phyloP scores from a whole-genome alignment of 2,329 filamentous ascomycete genomes.

The Stylonectria norvegica region DNA sequence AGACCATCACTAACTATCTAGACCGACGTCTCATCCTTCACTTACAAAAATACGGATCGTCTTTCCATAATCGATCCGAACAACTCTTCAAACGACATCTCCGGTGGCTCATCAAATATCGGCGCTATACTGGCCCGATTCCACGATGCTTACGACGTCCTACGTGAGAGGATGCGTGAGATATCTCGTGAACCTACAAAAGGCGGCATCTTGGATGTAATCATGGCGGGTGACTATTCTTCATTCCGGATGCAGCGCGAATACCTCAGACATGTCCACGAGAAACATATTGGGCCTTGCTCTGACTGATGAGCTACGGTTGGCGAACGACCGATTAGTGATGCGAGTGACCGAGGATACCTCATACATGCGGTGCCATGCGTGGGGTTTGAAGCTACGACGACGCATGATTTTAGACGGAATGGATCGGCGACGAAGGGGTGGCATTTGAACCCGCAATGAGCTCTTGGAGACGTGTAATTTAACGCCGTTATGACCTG shows the following conservation, averaged over 20 bases:
- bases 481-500: constrained; percentile 24
- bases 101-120: constrained; percentile 76
- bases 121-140: constrained; percentile 67
- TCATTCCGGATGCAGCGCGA: constrained; percentile 68
- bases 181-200: constrained; percentile 34
- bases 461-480: constrained; percentile 19
- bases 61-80: constrained; percentile 93
- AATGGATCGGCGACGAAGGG: constrained; percentile 3
- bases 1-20: constrained; percentile 22
- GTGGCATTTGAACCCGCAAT: constrained; percentile 7
- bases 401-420: constrained; percentile 9
- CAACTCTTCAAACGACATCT: constrained; percentile 79
- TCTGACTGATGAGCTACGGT: constrained; percentile 20
- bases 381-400: constrained; percentile 16
- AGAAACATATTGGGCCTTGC: constrained; percentile 35
- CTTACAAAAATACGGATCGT: constrained; percentile 61
- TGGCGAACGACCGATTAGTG: neutral
- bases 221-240: constrained; percentile 76
- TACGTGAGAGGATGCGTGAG: constrained; percentile 57
- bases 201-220: constrained; percentile 59
- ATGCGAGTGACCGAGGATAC: neutral
- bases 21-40: constrained; percentile 43
- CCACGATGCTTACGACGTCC: constrained; percentile 54
- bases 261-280: constrained; percentile 54
- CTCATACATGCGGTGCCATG: too few species aligned